Evolutionary conservation across 2,329 filamentous ascomycete genomes (phyloP).

Genomic region (Cercospora nicotianae): DNA sequence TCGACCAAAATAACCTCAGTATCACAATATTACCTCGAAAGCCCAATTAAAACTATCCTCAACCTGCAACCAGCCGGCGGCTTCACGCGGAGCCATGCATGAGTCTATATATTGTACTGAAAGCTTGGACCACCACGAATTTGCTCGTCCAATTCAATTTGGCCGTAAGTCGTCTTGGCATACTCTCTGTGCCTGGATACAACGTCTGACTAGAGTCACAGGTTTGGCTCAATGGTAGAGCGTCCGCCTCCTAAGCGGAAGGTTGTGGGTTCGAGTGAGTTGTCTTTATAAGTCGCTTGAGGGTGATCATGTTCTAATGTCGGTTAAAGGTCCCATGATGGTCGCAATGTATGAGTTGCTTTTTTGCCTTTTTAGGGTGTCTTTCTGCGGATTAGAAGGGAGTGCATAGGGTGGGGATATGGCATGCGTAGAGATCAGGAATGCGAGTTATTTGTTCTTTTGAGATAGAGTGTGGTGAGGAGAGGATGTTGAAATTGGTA

Average conservation of each 20-base stretch:
- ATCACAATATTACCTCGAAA: not conserved
- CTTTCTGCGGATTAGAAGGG: too few species aligned
- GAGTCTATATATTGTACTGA: slow-evolving; percentile 5
- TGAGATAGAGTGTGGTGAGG: too few species aligned
- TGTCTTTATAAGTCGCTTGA: not conserved
- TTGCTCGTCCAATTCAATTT: slow-evolving; percentile 3
- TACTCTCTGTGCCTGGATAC: not conserved
- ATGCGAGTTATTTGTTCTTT: too few species aligned
- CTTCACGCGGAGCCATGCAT: not conserved
- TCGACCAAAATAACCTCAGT: not conserved
- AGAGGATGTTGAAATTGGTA: too few species aligned
- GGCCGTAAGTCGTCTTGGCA: slow-evolving; percentile 1
- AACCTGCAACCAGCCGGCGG: not conserved
- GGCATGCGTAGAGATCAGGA: too few species aligned
- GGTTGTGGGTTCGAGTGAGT: slow-evolving; percentile 25
- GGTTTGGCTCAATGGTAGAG: slow-evolving; percentile 27
- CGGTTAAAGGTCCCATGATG: slow-evolving; percentile 6
- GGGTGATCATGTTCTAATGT: not conserved
- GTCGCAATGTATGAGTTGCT: not conserved
- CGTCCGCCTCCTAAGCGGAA: slow-evolving; percentile 30
- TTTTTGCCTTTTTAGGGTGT: not conserved
- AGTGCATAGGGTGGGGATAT: too few species aligned
- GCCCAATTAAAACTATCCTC: too few species aligned
- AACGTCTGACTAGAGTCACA: too few species aligned
- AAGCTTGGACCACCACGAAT: slow-evolving; percentile 8